Evolutionary conservation across 1,284 basidiomycete genomes (phyloP).

Genomic region (Heterobasidion annosum): DNA sequence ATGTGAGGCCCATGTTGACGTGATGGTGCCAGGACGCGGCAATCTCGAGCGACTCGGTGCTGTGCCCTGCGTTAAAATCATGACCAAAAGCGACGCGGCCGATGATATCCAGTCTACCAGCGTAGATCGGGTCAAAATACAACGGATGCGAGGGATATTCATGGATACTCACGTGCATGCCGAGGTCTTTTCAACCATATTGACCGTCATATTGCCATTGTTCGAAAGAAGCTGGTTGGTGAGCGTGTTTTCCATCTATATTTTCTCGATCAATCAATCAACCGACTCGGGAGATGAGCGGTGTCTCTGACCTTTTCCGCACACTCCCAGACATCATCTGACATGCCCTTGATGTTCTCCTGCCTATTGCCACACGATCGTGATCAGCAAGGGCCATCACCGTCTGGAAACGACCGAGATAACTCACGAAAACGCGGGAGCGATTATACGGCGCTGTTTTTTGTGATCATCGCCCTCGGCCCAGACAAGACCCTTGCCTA

Average conservation of each 20-base stretch:
- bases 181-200: constrained; percentile 10
- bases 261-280: neutral
- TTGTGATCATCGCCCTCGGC: constrained; percentile 21
- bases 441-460: constrained; percentile 15
- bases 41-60: constrained; percentile 14
- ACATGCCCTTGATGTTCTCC: constrained; percentile 10
- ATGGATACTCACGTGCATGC: constrained; percentile 9
- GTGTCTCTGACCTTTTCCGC: constrained; percentile 8
- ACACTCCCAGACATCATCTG: constrained; percentile 7
- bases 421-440: constrained; percentile 13
- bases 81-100: constrained; percentile 15
- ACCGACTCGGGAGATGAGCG: neutral
- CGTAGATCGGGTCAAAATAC: too few species aligned
- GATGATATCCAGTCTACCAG: constrained; percentile 12
- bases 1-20: constrained; percentile 6
- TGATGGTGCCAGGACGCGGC: constrained; percentile 9
- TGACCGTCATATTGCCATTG: constrained; percentile 3
- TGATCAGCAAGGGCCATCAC: neutral
- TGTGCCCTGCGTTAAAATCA: constrained; percentile 18
- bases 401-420: neutral
- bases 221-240: neutral
- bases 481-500: constrained; percentile 22
- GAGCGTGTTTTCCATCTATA: constrained; percentile 1
- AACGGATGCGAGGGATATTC: too few species aligned
- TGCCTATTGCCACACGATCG: neutral